These are phyloP conservation scores for Pinus tabuliformis DNA, from an alignment of 75 land plant genomes.

Conservation along the genomic window DNA sequence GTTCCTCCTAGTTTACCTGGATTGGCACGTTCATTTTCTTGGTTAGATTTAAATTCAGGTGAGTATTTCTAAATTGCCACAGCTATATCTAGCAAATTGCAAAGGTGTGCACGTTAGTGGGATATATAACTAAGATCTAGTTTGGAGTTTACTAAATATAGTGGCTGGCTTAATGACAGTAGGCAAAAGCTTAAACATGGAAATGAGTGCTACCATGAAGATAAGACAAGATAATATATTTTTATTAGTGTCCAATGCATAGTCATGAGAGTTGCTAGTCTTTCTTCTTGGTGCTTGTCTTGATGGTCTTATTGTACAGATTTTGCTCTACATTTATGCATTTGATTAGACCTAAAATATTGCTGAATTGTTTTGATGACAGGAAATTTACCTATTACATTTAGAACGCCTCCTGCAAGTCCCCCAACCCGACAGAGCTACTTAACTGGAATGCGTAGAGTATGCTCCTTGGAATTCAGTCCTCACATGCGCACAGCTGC, in stretches of 20 bases:
- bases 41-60: constrained; percentile 88
- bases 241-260: too few species aligned
- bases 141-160: neutral
- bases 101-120: neutral
- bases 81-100: neutral
- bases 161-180: neutral
- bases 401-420: constrained; percentile 95
- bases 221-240: too few species aligned
- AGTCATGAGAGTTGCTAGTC: too few species aligned
- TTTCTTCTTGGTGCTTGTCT: neutral
- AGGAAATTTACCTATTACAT: constrained; percentile 56
- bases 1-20: constrained; percentile 45
- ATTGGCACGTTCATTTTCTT: constrained; percentile 80
- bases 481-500: constrained; percentile 52
- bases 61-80: neutral
- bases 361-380: constrained; percentile 9
- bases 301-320: neutral
- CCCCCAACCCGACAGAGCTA: constrained; percentile 71
- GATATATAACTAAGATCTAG: neutral
- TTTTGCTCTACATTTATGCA: constrained; percentile 6
- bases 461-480: constrained; percentile 83
- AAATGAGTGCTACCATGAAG: neutral
- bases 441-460: constrained; percentile 77
- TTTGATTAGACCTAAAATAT: neutral
- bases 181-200: neutral